Base-by-base conservation (phyloP, 2,329 filamentous ascomycete species). In the Verticillium dahliae region DNA sequence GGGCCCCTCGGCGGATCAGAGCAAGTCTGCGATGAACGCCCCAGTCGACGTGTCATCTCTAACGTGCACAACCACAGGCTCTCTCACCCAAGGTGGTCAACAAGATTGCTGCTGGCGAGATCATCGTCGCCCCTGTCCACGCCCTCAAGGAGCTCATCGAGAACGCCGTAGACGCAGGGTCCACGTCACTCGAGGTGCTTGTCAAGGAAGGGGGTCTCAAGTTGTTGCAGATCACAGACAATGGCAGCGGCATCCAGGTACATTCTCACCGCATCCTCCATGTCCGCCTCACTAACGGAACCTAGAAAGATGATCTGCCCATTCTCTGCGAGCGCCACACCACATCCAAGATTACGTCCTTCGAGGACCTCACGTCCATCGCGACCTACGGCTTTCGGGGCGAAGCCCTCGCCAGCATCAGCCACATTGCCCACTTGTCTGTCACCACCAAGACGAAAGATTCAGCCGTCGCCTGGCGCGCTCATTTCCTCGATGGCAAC, bases 31-130 rank as follows among this genome's bases (percentile, higher is more conserved):
- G 18, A 57, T 56, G 10, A 15, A 14, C 58, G 57, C 56, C 52
- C 59, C 27, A 55, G 35, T 62, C 9, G 59, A 45, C 39, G 41
- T 45, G 31, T 15, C 18, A 33, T 5, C 50, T 38, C 63, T 65
- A 18, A 65, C 35, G 35, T 45, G 37, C n/a, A 33, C 37, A n/a
- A 9, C 35, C 15, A 34, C 60, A 96, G 88, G 90, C 94, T 14
- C 84, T 99, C 33, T 91, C 96, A 70, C 88, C 90, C 65, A 90
- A 95, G 77, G 95, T 99, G 27, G 90, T 99, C 67, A 99, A 98
- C 80, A 99, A 98, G 75, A 99, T 99, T 67, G 95, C 95, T 1
- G 95, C 95, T 0, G 95, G 95, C 22, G 95, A 99, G 75, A 99
- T 99, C 69, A 99, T 99, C 63, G 92, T 99, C 57, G 94, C 95